Conservation (phyloP, 1,284 basidiomycete genomes). For the Rhizoctonia solani region DNA sequence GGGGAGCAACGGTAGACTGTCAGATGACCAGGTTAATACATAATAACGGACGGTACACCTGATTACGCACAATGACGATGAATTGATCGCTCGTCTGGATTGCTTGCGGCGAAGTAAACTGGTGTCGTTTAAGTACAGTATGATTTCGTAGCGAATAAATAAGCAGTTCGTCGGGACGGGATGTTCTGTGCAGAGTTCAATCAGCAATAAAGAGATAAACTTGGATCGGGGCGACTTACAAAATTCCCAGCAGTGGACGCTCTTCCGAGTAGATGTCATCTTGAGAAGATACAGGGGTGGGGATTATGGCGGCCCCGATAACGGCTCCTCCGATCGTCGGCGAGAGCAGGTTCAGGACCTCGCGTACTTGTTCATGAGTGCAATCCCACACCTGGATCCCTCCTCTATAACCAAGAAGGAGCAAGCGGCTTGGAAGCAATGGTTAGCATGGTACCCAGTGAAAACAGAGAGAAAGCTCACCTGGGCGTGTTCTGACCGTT, state of each 20-base stretch:
- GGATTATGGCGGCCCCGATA: constrained; percentile 51
- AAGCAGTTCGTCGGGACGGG: constrained; percentile 47
- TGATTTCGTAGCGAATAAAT: constrained; percentile 66
- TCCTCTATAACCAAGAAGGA: constrained; percentile 60
- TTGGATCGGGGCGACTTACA: constrained; percentile 53
- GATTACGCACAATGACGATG: constrained; percentile 60
- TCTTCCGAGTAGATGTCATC: constrained; percentile 46
- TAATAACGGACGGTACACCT: not conserved
- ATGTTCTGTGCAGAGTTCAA: constrained; percentile 39
- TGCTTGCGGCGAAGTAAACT: constrained; percentile 40
- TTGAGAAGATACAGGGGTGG: constrained; percentile 41
- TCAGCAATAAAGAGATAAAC: constrained; percentile 36
- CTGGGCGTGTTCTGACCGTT: constrained; percentile 11
- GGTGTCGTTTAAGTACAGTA: constrained; percentile 56
- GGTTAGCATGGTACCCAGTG: not conserved
- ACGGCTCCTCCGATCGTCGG: constrained; percentile 40
- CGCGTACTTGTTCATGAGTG: constrained; percentile 57
- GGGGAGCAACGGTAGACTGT: constrained; percentile 62
- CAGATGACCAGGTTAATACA: constrained; percentile 29
- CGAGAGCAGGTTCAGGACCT: constrained; percentile 57
- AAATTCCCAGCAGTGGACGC: constrained; percentile 59
- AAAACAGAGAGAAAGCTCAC: constrained; percentile 1
- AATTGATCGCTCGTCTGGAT: constrained; percentile 58
- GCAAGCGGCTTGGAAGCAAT: constrained; percentile 53
- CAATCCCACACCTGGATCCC: constrained; percentile 75